Base-by-base conservation (phyloP, 148 eudicot genomes). In the Nyssa sinensis region DNA sequence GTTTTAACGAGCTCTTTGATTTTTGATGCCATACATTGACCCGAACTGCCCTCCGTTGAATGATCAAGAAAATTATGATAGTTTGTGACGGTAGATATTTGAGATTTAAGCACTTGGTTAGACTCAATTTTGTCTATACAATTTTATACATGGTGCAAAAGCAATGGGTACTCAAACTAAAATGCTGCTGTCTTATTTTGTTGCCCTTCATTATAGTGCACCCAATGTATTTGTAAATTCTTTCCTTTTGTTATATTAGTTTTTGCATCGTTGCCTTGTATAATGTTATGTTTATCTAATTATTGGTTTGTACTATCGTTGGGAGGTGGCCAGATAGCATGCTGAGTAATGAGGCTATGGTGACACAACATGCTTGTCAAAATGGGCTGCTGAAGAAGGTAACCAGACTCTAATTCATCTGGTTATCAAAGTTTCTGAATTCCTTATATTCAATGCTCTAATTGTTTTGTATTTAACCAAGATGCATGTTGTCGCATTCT, bases 321-420 rank as follows among this genome's bases (percentile, higher is more conserved):
- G n/a, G 27, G 69, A 62, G 69, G 68, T 44, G 29, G 7, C 28
- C 47, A 27, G 41, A 28, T 70, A 29, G 68, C n/a, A 70, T 12
- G 59, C 64, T 57, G 64, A 11, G 32, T 64, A 4, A 70, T 63
- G 74, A 63, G 58, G 47, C 66, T 55, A 19, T 27, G 64, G n/a
- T n/a, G n/a, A n/a, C n/a, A 7, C 34, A 57, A 66, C 68, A 44
- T 64, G 29, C 67, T 72, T 37, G 25, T 28, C 33, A 13, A 7
- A 72, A 64, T 53, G 23, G 11, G 25, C 55, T 55, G 55, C 71
- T 58, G 79, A 62, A 63, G 70, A 64, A 70, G 70, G 64, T 77
- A 70, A 70, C 75, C 64, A 5, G 80, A 57, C 75, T 70, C 57
- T 49, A 73, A 37, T 62, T 27, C 53, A 27, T 62, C 62, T 62